Evolutionary conservation across 2,329 filamentous ascomycete genomes (phyloP).

Genomic region (Acephala macrosclerotiorum): DNA sequence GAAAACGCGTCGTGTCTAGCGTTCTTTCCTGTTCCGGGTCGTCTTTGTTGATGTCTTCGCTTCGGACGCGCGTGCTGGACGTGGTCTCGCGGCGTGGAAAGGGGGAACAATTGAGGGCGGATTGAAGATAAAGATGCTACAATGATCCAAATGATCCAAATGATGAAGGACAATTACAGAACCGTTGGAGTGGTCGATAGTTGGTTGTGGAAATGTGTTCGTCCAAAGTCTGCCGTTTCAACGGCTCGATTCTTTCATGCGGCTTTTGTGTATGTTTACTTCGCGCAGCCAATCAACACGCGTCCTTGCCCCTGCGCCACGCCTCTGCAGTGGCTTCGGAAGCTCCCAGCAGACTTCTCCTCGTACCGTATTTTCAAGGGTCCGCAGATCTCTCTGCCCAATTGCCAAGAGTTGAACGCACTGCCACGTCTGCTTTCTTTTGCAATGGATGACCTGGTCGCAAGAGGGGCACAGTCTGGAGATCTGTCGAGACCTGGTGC

Average conservation of each 20-base stretch:
- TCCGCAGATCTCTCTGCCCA: neutral
- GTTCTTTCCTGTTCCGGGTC: neutral
- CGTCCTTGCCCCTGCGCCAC: neutral
- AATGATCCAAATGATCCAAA: neutral
- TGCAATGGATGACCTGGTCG: neutral
- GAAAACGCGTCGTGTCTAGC: neutral
- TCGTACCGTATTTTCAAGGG: neutral
- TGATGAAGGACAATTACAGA: neutral
- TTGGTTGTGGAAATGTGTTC: neutral
- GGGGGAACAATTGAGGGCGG: neutral
- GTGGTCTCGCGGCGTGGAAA: neutral
- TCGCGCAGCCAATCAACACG: constrained; percentile 9
- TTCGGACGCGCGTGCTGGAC: neutral
- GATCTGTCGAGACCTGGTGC: neutral
- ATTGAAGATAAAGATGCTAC: neutral
- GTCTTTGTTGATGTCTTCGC: neutral
- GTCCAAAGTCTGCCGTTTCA: constrained; percentile 5
- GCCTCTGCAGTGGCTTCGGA: neutral
- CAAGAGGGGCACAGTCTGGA: neutral
- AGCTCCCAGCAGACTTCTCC: neutral
- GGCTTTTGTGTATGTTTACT: neutral
- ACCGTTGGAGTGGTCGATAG: neutral
- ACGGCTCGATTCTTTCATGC: neutral
- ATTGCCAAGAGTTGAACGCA: neutral
- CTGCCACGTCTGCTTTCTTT: constrained; percentile 11